Evolutionary conservation across 352 stramenopile species (phyloP), one percentile per base, ranked within the genome.

Genomic region (Phytophthora fragariae): DNA sequence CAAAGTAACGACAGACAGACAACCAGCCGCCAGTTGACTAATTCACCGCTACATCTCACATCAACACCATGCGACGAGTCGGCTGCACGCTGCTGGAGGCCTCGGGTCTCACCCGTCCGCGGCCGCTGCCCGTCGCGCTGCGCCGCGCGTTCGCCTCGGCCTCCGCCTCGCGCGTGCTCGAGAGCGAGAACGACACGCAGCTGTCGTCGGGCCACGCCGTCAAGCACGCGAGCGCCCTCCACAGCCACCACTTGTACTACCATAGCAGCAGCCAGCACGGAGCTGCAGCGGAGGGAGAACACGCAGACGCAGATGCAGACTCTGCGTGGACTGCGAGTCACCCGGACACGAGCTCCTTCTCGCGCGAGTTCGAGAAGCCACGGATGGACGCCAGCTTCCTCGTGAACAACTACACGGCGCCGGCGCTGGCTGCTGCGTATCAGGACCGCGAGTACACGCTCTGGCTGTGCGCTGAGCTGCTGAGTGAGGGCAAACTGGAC

Each of bases 391-490:
- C 85, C 31, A 86, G 77, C 27, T 94, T 94, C 62, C 77, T 99
- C 44, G 94, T 98, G 8, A 93, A 98, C 75, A 98, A 99, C 77
- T 99, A 99, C 78, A 99, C 98, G 31, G 94, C 97, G 33, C 90
- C 97, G 5, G 92, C 95, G 27, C 89, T 99, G 17, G 98, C 98
- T 29, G 89, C 91, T 44, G 98, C 97, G 1, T 93, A 99, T 39
- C 88, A 98, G 70, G 97, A 99, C 83, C 81, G 98, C 53, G 89
- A 95, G 59, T 92, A 96, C 73, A 96, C 89, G 5, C 73, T 96
- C 19, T 88, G 88, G 37, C 68, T 90, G 17, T 96, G 89, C 41
- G 89, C 87, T 0, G 81, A 93, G 53, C 75, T 96, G 19, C 75
- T 96, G 60, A 84, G 85, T 46, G 85, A 91, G 33, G 84, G 85